These are phyloP conservation scores for Penicillium nucicola DNA, from an alignment of 495 filamentous ascomycete species.

Conservation along the genomic window DNA sequence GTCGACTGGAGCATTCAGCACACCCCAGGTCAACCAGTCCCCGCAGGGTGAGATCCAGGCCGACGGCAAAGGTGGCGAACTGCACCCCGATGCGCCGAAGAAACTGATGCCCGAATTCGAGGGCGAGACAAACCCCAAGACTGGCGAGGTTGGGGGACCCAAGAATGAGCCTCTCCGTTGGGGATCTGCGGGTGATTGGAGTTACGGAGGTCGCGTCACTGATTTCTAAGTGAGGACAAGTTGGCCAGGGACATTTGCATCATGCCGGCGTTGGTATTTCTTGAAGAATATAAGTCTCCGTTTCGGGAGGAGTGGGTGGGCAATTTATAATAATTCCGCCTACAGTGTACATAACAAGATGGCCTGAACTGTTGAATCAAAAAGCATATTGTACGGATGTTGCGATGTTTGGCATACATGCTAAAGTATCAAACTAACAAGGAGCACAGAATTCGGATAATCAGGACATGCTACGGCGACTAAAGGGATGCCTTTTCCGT, in stretches of 20 bases:
- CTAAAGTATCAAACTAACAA: not conserved
- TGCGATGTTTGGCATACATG: not conserved
- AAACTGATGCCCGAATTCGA: constrained; percentile 91
- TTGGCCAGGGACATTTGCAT: constrained; percentile 9
- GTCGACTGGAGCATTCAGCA: constrained; percentile 73
- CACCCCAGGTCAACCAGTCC: constrained; percentile 42
- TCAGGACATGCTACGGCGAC: not conserved
- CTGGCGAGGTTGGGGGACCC: constrained; percentile 93
- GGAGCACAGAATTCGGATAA: not conserved
- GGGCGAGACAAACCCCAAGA: constrained; percentile 88
- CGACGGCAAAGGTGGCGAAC: constrained; percentile 53
- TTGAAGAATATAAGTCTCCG: not conserved
- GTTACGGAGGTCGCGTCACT: constrained; percentile 91
- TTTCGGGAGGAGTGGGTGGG: not conserved
- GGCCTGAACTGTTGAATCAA: not conserved
- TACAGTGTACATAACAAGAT: not conserved
- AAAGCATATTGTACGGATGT: not conserved
- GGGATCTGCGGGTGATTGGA: constrained; percentile 83
- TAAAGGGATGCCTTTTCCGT: constrained; percentile 24
- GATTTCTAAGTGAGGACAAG: constrained; percentile 63
- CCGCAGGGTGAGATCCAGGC: constrained; percentile 40
- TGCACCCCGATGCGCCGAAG: constrained; percentile 66
- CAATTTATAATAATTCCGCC: not conserved
- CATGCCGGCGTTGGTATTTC: constrained; percentile 19
- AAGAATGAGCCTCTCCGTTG: constrained; percentile 96